A percentile compares a stretch with the other conserved stretches of the same genome.
phyloP scores from a whole-genome alignment of 768 basidiomycete genomes.

The Pleurotus djamor region DNA sequence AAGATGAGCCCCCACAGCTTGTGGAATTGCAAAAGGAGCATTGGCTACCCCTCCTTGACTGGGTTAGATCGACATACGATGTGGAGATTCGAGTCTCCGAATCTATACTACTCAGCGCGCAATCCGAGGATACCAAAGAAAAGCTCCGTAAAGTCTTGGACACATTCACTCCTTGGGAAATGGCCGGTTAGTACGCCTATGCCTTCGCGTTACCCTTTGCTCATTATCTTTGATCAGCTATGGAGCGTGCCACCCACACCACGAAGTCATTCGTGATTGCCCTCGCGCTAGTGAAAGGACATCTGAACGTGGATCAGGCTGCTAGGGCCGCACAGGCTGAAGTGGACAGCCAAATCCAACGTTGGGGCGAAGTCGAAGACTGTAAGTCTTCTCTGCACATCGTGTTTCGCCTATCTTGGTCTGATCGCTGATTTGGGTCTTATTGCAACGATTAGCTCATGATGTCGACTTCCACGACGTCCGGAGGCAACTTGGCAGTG shows the following conservation, averaged over 20 bases:
- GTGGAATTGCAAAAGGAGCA: constrained; percentile 76
- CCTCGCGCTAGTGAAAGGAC: constrained; percentile 77
- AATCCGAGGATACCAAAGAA: constrained; percentile 65
- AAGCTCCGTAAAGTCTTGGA: constrained; percentile 58
- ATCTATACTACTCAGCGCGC: constrained; percentile 68
- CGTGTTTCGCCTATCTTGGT: background rate
- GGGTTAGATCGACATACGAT: constrained; percentile 67
- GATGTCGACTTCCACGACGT: constrained; percentile 98
- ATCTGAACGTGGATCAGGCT: constrained; percentile 80
- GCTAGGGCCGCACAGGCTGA: constrained; percentile 87
- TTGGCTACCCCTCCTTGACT: constrained; percentile 87
- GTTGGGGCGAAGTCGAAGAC: constrained; percentile 99
- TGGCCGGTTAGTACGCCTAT: constrained; percentile 67
- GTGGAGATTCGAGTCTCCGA: constrained; percentile 68
- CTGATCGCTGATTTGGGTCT: constrained; percentile 9
- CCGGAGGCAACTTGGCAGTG: constrained; percentile 81
- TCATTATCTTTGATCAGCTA: constrained; percentile 43
- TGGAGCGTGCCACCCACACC: constrained; percentile 88
- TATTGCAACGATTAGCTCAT: constrained; percentile 60
- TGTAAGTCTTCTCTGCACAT: constrained; percentile 54
- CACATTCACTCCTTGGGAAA: constrained; percentile 76
- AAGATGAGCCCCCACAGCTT: constrained; percentile 72
- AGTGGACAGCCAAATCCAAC: constrained; percentile 92
- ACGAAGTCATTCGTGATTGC: constrained; percentile 91
- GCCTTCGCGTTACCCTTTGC: background rate